Base-by-base conservation (phyloP, 257 asterid species). In the Solanum gracilifrons region DNA sequence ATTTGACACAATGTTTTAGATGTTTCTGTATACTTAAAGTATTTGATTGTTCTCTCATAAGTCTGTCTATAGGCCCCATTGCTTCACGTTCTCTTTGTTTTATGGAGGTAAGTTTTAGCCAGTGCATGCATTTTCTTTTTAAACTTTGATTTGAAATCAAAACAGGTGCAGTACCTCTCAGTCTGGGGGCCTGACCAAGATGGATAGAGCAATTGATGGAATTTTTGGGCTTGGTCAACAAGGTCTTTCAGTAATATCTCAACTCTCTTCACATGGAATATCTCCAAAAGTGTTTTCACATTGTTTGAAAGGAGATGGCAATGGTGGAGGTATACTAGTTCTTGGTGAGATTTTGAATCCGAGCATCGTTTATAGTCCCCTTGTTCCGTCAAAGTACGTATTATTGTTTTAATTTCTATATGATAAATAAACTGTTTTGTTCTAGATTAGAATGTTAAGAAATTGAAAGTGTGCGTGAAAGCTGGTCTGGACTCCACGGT, bases 321-420 rank as follows among this genome's bases (percentile, higher is more conserved):
- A 89, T 79, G 98, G 99, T 88, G 99, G 98, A 43, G 99, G 98
- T 83, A 90, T 93, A 90, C 91, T 96, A 82, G 99, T 95, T 92
- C 96, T 96, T 93, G 99, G 99, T 90, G 96, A 95, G 94, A 93
- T 96, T 92, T 90, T 94, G 98, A 97, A 95, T 87, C 93, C 97
- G 1, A 94, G 94, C 88, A 91, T 96, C 91, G 95, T 93, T 88
- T 96, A 96, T 89, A 96, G 96, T 88, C 98, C 99, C 90, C 99
- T 95, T 86, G 98, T 94, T 89, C 98, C 97, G 66, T 94, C 98
- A 88, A 98, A 95, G 98, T 96, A 93, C 92, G 98, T 96, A 91
- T 87, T 85, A 35, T 80, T 80, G 43, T 76, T n/a, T 76, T 39
- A n/a, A n/a, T 39, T 87, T 76, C 86, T 85, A 80, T 87, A 39